These are phyloP conservation scores for Exsudoporus frostii DNA, from an alignment of 768 basidiomycete genomes.

Conservation along the genomic window DNA sequence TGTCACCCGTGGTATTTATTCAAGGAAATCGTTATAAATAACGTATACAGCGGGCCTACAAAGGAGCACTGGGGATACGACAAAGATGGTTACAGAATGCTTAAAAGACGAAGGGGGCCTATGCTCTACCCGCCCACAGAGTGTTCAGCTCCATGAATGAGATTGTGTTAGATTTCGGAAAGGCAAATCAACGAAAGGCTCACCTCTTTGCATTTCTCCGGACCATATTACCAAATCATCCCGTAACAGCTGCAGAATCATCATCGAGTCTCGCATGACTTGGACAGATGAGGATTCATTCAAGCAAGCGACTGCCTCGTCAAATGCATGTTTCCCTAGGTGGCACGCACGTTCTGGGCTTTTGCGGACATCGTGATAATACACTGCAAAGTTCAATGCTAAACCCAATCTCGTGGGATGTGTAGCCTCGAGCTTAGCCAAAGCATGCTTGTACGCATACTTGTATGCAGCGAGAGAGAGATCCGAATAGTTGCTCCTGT, in stretches of 20 bases:
- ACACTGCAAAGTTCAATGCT: constrained; percentile 92
- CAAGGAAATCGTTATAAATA: constrained; percentile 10
- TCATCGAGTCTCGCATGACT: constrained; percentile 66
- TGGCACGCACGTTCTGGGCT: constrained; percentile 86
- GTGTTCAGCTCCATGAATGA: constrained; percentile 23
- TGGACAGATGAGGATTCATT: constrained; percentile 40
- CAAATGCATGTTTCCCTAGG: constrained; percentile 88
- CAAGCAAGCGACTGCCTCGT: constrained; percentile 78
- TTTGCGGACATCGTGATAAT: constrained; percentile 83
- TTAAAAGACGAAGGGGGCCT: not conserved
- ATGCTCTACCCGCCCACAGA: constrained; percentile 13
- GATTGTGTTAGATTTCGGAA: constrained; percentile 12
- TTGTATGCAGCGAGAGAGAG: constrained; percentile 84
- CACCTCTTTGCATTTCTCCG: constrained; percentile 58
- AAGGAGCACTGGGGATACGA: not conserved
- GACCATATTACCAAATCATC: constrained; percentile 89
- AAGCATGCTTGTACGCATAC: constrained; percentile 79
- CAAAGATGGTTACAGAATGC: constrained; percentile 1
- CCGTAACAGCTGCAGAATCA: constrained; percentile 77
- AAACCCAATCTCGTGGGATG: constrained; percentile 87
- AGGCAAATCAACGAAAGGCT: constrained; percentile 1
- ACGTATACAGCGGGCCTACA: constrained; percentile 6
- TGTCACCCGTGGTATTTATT: not conserved
- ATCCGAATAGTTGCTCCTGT: constrained; percentile 66
- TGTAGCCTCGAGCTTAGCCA: constrained; percentile 66